Evolutionary conservation across 2,329 filamentous ascomycete genomes (phyloP), one percentile per base, ranked within the genome.

Genomic region (Colletotrichum magnum): DNA sequence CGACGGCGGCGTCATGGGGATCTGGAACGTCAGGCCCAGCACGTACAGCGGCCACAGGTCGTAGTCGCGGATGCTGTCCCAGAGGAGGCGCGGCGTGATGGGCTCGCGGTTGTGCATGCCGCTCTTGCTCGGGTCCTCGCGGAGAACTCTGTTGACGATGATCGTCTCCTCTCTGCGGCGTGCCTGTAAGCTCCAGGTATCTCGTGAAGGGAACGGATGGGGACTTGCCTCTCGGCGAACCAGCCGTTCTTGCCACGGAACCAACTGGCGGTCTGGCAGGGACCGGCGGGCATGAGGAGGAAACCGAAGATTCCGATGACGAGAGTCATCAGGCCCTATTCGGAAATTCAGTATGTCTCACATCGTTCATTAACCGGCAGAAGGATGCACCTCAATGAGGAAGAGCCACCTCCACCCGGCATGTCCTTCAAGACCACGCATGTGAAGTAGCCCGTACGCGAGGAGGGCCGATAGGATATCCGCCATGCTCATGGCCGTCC

Each of bases 41-140:
- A 84, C 59, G 69, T 89, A 89, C 6, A 88, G 75, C 0, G 87
- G 87, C 85, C 85, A 90, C 60, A 90, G 79, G 70, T 90, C 85
- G 64, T 86, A 90, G 72, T 89, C 88, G 2, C 77, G 79, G 3
- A 88, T 73, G 4, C 83, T 81, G 13, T 83, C 74, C 81, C 84
- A 86, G 0, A 89, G 80, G 2, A 83, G 77, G 6, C 77, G 79
- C 1, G 79, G 78, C 0, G 83, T 85, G 15, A 89, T 79, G 0
- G 83, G 83, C 73, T 89, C 81, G 7, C 87, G 84, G 63, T 89
- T 89, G 73, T 89, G 85, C 85, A 90, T 89, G 58, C 83, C 83
- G 45, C 85, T 85, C 74, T 87, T 88, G 18, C 81, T 82, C 0
- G 87, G 88, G 64, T 89, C 88, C 53, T 91, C 88, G 2, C 88